Base-by-base conservation (phyloP, 805 yeast genomes). In the Sugiyamaella lignohabitans region DNA sequence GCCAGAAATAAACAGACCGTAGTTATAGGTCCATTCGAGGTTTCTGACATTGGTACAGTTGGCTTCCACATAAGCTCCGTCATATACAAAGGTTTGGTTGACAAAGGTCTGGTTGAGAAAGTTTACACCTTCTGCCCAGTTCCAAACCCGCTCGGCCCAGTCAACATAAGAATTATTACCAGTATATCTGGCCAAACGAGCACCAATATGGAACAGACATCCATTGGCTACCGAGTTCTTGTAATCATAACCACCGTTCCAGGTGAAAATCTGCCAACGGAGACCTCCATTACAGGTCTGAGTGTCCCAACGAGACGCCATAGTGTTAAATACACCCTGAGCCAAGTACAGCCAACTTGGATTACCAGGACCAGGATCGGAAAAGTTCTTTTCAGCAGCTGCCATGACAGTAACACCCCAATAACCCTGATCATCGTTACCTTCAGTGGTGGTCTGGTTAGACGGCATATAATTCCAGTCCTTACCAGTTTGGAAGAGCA, bases 401-500 rank as follows among this genome's bases (percentile, higher is more conserved):
- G 79, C 81, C 84, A 91, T 87, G 3, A 80, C 94, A 1, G 95
- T 84, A 50, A 93, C 72, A 3, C 96, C 98, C 98, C 98, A 91
- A 64, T 91, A 87, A 1, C 86, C 96, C 69, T 91, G 98, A 71
- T 91, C 98, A 73, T 91, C 98, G 62, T 91, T 91, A 59, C 98
- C 98, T 67, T 91, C 97, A 1, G 95, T 85, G 30, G 88, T 80
- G 8, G 89, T 78, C 66, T 89, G 96, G 64, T 87, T 87, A 51
- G 79, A 69, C 3, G 97, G 96, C 65, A 91, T 80, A 65, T 80
- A 93, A 66, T 91, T 82, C 68, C 78, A 69, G 61, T 80, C 73
- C 8, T 75, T 76, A 41, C 91, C 91, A 6, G 78, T 77, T 66
- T 91, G 98, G 59, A 78, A 80, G 43, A 76, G 60, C 57, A 91